Conservation (phyloP, 2,329 filamentous ascomycete genomes). For the Trichoderma koningii region DNA sequence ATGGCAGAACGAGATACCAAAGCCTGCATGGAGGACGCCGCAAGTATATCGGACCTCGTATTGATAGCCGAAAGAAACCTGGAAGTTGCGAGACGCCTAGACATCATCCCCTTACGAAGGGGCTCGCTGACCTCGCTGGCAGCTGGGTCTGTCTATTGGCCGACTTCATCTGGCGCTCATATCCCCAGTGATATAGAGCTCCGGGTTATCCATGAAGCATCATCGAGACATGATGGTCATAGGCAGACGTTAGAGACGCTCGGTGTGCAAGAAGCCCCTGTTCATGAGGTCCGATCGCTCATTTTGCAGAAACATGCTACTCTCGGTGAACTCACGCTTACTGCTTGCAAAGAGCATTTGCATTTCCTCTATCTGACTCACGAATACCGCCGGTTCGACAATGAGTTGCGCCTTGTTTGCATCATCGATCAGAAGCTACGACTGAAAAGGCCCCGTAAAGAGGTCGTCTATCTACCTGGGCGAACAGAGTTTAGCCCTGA, state of each 20-base stretch:
- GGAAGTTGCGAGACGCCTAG: neutral
- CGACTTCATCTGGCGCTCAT: neutral
- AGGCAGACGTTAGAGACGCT: neutral
- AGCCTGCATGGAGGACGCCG: neutral
- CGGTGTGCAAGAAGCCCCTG: slow-evolving; percentile 5
- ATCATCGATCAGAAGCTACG: slow-evolving; percentile 5
- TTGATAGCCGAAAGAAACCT: neutral
- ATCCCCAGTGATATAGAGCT: neutral
- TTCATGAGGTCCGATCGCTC: neutral
- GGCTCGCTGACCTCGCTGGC: neutral
- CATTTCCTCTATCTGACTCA: slow-evolving; percentile 17
- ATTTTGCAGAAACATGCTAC: neutral
- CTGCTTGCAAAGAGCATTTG: neutral
- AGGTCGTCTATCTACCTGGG: slow-evolving; percentile 18
- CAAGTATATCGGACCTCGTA: neutral
- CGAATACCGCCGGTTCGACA: neutral
- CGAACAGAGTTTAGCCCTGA: slow-evolving; percentile 4
- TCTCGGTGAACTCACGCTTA: neutral
- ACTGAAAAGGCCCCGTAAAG: neutral
- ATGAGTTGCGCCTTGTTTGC: neutral
- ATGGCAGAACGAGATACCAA: neutral
- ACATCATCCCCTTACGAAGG: slow-evolving; percentile 3
- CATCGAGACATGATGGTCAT: neutral
- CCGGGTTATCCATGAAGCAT: neutral
- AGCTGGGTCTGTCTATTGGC: slow-evolving; percentile 1